Evolutionary conservation across 2,329 filamentous ascomycete species (phyloP).

Genomic region (Trichophyton simii): DNA sequence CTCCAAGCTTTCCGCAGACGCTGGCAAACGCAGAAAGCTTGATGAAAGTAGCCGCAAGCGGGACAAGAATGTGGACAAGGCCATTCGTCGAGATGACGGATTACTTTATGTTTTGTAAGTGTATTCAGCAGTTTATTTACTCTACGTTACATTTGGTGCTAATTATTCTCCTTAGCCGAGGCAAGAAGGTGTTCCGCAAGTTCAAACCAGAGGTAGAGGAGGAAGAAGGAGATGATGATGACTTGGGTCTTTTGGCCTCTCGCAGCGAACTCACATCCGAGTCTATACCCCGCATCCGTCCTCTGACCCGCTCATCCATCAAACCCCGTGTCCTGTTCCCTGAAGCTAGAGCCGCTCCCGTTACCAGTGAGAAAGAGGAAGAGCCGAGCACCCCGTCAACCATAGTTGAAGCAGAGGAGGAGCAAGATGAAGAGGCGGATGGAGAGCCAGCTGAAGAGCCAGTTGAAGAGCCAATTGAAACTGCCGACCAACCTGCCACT

Average conservation of each 20-base stretch:
- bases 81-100: slow-evolving; percentile 42
- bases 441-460: slow-evolving; percentile 1
- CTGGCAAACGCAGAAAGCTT: slow-evolving; percentile 29
- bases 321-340: slow-evolving; percentile 50
- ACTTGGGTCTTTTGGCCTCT: slow-evolving; percentile 31
- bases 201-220: slow-evolving; percentile 36
- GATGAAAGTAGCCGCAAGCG: slow-evolving; percentile 16
- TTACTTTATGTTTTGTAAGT: slow-evolving; percentile 52
- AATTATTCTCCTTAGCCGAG: slow-evolving; percentile 37
- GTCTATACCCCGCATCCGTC: slow-evolving; percentile 27
- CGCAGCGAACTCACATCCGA: slow-evolving; percentile 28
- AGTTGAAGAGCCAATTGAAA: slow-evolving; percentile 5
- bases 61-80: slow-evolving; percentile 37
- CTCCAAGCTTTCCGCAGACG: slow-evolving; percentile 13
- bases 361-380: slow-evolving; percentile 23
- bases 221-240: slow-evolving; percentile 30
- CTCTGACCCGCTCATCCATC: slow-evolving; percentile 45
- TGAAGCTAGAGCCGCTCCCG: slow-evolving; percentile 25
- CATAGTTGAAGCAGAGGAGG: slow-evolving; percentile 27
- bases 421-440: slow-evolving; percentile 26
- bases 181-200: slow-evolving; percentile 48
- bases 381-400: slow-evolving; percentile 11
- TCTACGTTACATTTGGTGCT: slow-evolving; percentile 14
- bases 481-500: not conserved
- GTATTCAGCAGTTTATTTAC: not conserved